Base-by-base conservation (phyloP, 2,329 filamentous ascomycete genomes). In the Rosellinia necatrix region DNA sequence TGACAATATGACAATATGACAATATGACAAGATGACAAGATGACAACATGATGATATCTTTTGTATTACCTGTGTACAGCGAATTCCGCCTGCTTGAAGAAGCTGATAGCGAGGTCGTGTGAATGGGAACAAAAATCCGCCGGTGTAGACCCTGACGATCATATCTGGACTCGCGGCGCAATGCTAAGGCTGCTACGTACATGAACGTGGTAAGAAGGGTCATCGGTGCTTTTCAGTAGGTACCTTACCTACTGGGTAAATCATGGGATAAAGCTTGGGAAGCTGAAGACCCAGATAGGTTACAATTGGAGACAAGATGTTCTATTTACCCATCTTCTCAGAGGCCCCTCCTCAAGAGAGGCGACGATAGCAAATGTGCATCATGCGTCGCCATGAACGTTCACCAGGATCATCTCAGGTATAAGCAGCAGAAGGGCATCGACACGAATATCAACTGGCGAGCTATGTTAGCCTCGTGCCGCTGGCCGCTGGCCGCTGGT, bases 321-420 rank as follows among this genome's bases (percentile, higher is more conserved):
- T 50, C 38, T 29, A 49, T 58, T 58, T 58, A 61, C 42, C 55
- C 55, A 61, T 34, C 42, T 50, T 40, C 21, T 21, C 19, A 15
- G 13, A 46, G 38, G 19, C 38, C 35, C 37, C 46, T 51, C 0
- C 9, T 10, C n/a, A 41, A n/a, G 30, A 30, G 27, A 40, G 41
- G 13, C 21, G 9, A 37, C 25, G 52, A 44, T 25, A 58, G 25
- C 21, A 24, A 21, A 19, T 32, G n/a, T 49, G n/a, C n/a, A n/a
- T n/a, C n/a, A n/a, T n/a, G n/a, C 17, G 35, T 55, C n/a, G 15
- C 42, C 12, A 10, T 35, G n/a, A 53, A 13, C 21, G 34, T 29
- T 15, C n/a, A 25, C 46, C 6, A 25, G 25, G 21, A 52, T 46
- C 13, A 12, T 30, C 24, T 13, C 32, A 40, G 30, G 13, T 25